A percentile compares a stretch with the other conserved stretches of the same genome.
Evolutionary conservation across 2,329 filamentous ascomycete genomes (phyloP).

Genomic region (Paraphaeosphaeria sporulosa): DNA sequence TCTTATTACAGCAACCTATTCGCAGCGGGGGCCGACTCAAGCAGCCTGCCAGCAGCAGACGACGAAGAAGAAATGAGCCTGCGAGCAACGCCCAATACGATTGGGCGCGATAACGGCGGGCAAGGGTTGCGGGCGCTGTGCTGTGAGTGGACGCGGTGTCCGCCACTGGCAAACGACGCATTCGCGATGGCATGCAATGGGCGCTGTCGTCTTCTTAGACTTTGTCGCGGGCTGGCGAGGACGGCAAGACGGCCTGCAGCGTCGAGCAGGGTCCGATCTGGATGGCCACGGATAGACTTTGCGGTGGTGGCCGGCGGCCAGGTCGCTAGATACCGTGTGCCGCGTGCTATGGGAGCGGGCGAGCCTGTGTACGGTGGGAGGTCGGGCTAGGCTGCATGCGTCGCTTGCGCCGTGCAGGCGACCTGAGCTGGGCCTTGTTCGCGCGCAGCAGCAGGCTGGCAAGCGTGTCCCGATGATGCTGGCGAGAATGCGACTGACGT

Average conservation of each 20-base stretch:
- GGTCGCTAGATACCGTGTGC: background rate
- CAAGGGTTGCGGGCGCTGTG: slow-evolving; percentile 5
- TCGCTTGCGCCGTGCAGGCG: slow-evolving; percentile 9
- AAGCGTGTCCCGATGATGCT: background rate
- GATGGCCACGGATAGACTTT: background rate
- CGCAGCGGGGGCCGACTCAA: too few relatives aligned
- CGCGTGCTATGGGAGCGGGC: slow-evolving; percentile 4
- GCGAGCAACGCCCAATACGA: background rate
- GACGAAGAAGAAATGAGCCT: too few relatives aligned
- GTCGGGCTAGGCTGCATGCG: slow-evolving; percentile 16
- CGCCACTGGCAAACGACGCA: slow-evolving; percentile 5
- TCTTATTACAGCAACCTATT: background rate
- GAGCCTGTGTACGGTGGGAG: background rate
- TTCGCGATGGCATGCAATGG: background rate
- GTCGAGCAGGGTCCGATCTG: slow-evolving; percentile 1
- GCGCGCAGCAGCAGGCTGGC: too few relatives aligned
- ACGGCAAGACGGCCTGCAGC: background rate
- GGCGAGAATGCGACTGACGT: slow-evolving; percentile 1
- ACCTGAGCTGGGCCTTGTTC: too few relatives aligned
- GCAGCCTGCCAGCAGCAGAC: background rate
- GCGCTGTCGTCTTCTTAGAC: background rate
- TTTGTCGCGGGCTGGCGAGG: background rate
- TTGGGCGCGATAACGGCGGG: slow-evolving; percentile 4
- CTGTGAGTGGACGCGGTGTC: slow-evolving; percentile 19
- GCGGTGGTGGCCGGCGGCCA: background rate